Base-by-base conservation (phyloP, 148 eudicot genomes). In the Diospyros kaki region DNA sequence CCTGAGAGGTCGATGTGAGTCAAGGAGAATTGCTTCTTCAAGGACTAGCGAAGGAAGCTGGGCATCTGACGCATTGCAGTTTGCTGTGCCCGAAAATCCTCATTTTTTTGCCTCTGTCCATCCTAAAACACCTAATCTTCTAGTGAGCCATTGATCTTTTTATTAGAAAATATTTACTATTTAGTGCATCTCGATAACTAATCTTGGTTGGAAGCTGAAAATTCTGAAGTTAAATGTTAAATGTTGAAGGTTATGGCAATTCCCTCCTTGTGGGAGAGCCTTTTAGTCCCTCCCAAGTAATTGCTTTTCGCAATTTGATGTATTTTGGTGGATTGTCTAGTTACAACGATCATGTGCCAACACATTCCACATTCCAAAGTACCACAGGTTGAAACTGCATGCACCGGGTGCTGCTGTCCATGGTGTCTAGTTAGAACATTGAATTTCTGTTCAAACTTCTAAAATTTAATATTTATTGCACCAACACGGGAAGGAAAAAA, bases 121-220 rank as follows among this genome's bases (percentile, higher is more conserved):
- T 72, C 53, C n/a, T 5, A 10, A 42, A 72, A 2, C 4, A 2
- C 4, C 1, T 2, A 9, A 4, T 9, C n/a, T 0, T 28, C 18
- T 73, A 66, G 75, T 73, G 66, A 73, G 75, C 53, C 28, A 10
- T 38, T 11, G 56, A 44, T 46, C 42, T 73, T 44, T 28, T 11
- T 73, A 46, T 14, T 45, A 9, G 15, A 18, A 6, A 13, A 11
- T 69, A 53, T 14, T 69, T 54, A 41, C 28, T 14, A 39, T 69
- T 28, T 28, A 28, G 28, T 28, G 28, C 28, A 60, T 54, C 54
- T 69, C 43, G n/a, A 69, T 2, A 40, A 69, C 15, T 14, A 58
- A 69, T 54, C 60, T 54, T 69, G 12, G 40, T 51, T 38, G 50
- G 13, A 51, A 63, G 40, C 53, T 12, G 18, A 10, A 45, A 5